Base-by-base conservation (phyloP, 2,329 filamentous ascomycete species). In the Hypoxylon sp. region DNA sequence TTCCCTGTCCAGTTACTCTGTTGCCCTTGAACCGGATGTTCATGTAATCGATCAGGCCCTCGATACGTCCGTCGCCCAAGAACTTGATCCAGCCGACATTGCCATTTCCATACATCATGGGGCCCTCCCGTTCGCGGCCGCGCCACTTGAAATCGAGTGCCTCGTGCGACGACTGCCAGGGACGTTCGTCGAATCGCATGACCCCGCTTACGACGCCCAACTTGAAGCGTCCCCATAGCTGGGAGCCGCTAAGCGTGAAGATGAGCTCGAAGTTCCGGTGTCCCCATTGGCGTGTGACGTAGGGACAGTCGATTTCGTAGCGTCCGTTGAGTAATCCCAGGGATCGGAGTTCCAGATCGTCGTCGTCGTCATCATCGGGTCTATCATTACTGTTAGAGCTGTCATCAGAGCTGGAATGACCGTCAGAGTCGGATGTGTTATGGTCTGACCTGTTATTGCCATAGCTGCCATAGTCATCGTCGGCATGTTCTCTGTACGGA, bases 141-240 rank as follows among this genome's bases (percentile, higher is more conserved):
- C 80, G 80, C 81, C 81, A 83, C 3, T 32, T 68, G 63, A 82
- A 78, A 0, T 51, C 25, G 0, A 80, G n/a, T 0, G 5, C 9
- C 0, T 77, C 68, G 6, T 69, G 34, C 0, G 80, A 79, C 2
- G 80, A 77, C 36, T 71, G 32, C 60, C 67, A 75, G 0, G 80
- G 81, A 2, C 79, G 78, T 14, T 79, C 55, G 5, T 77, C 61
- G 32, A 86, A 76, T 34, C 77, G 76, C n/a, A 86, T 72, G 2
- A 86, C 72, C 1, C 84, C 82, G 41, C 76, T 63, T 38, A 83
- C 76, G 6, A 80, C 60, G 0, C 80, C 81, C 3, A 85, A 76
- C 46, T 82, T 76, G 67, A 86, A 86, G 0, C 68, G 73, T 0
- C 81, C 83, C 84, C 85, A 87, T 6, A 86, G 71, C 13, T 68